Percentiles rank a stretch among this genome's conserved stretches.
Evolutionary conservation across 176 grass and related monocot species (phyloP).

Genomic region (Urochloa ruziziensis): DNA sequence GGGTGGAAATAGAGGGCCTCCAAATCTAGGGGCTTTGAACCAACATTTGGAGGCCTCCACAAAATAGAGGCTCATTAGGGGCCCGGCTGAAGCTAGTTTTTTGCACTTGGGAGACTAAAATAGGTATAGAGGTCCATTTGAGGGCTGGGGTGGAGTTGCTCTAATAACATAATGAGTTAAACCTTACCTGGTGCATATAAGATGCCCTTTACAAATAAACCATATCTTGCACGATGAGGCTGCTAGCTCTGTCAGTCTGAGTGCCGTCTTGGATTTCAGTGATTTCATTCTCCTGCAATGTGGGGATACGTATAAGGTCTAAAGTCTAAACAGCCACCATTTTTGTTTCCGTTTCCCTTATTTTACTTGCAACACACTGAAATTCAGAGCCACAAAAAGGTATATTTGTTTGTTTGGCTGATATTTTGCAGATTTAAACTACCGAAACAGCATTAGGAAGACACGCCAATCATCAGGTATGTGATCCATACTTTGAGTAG

Average conservation of each 20-base stretch:
- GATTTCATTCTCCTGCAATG: conserved; percentile 55
- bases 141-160: no score
- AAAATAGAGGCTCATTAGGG: no score
- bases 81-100: no score
- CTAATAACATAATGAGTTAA: no score
- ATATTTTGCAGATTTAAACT: neutral
- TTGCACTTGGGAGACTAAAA: no score
- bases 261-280: conserved; percentile 53
- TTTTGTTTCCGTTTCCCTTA: neutral
- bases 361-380: neutral
- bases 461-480: neutral
- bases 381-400: neutral
- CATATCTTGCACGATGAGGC: conserved; percentile 60
- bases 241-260: conserved; percentile 35
- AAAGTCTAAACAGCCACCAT: neutral
- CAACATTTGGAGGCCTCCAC: no score
- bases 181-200: conserved; percentile 57
- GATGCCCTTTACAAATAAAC: conserved; percentile 63
- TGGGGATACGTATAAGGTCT: neutral
- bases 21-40: no score
- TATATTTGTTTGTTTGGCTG: neutral
- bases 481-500: conserved; percentile 46
- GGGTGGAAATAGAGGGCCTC: no score
- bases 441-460: neutral
- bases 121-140: no score